Conservation (phyloP, 176 grass and related monocot genomes). For the Zea mays region DNA sequence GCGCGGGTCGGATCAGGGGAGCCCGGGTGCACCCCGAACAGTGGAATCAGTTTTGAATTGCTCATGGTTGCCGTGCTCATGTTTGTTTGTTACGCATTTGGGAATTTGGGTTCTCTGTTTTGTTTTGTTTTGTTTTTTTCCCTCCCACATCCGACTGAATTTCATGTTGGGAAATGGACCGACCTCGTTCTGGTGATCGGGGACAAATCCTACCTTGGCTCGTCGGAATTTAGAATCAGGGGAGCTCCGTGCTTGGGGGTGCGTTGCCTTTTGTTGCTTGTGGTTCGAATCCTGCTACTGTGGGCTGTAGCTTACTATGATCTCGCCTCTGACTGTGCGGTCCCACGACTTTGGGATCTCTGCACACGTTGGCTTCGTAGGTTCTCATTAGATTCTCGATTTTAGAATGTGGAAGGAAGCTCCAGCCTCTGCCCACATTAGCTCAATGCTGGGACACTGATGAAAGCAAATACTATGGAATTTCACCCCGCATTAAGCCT, state of each 20-base stretch:
- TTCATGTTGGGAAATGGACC: background rate
- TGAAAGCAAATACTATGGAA: background rate
- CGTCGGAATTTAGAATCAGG: background rate
- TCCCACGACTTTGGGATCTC: background rate
- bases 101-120: background rate
- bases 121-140: background rate
- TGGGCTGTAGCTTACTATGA: background rate
- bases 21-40: background rate
- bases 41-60: conserved; percentile 21
- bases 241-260: background rate
- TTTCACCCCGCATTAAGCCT: background rate
- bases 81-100: background rate
- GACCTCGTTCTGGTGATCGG: background rate
- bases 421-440: background rate
- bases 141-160: background rate
- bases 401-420: background rate
- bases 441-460: background rate
- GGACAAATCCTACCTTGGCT: background rate
- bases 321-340: background rate
- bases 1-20: background rate
- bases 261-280: background rate
- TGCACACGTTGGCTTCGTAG: conserved; percentile 11
- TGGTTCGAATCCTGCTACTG: background rate
- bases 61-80: background rate
- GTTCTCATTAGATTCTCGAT: background rate